Conservation (phyloP, 2,329 filamentous ascomycete species). For the Claviceps humidiphila region DNA sequence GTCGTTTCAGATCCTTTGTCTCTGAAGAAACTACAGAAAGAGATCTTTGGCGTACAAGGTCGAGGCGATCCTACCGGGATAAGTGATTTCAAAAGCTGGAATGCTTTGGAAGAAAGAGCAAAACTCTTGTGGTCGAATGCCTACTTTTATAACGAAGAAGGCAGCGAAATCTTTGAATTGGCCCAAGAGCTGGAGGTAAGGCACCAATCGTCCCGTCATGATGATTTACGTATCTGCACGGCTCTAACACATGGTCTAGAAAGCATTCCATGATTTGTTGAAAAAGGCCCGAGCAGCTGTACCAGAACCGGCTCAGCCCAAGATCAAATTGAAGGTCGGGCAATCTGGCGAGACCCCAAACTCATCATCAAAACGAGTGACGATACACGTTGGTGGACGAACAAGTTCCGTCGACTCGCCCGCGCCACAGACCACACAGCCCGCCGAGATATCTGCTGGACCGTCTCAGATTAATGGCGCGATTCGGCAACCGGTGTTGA, state of each 20-base stretch:
- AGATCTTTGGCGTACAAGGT: constrained; percentile 59
- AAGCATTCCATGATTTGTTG: constrained; percentile 54
- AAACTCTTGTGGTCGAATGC: constrained; percentile 81
- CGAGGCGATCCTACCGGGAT: constrained; percentile 49
- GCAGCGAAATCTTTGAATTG: constrained; percentile 67
- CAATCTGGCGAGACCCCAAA: constrained; percentile 29
- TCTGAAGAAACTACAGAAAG: constrained; percentile 63
- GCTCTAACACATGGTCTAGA: constrained; percentile 30
- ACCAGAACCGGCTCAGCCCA: constrained; percentile 57
- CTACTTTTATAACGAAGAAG: constrained; percentile 81
- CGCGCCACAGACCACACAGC: constrained; percentile 23
- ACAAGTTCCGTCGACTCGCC: constrained; percentile 41
- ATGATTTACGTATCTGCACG: no score
- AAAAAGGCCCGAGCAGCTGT: constrained; percentile 60
- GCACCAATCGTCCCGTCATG: not conserved
- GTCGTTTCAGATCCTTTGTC: constrained; percentile 72
- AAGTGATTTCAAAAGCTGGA: constrained; percentile 69
- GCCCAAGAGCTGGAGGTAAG: constrained; percentile 67
- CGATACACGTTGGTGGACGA: constrained; percentile 53
- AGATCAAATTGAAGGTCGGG: constrained; percentile 68
- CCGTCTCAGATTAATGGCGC: constrained; percentile 12
- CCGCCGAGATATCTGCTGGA: constrained; percentile 11
- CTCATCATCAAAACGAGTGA: constrained; percentile 48
- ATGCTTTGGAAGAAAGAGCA: constrained; percentile 65
- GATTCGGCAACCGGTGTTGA: constrained; percentile 14